Base-by-base conservation (phyloP, 2,329 filamentous ascomycete species). In the Clonostachys solani region DNA sequence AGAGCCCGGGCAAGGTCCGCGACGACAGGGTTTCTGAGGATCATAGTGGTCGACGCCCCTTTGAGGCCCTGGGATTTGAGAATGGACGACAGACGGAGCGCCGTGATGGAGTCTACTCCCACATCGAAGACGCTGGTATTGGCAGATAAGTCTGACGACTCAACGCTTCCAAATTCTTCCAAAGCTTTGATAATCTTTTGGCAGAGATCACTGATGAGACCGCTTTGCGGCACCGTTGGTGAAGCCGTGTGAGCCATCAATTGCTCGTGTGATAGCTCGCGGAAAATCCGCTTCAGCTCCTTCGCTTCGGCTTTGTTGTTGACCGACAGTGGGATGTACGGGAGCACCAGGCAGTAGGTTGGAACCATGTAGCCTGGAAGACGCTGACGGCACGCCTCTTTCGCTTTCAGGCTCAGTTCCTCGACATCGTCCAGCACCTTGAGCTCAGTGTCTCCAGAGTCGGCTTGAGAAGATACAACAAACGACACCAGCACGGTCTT, bases 361-460 rank as follows among this genome's bases (percentile, higher is more conserved):
- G 92, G 92, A 3, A 96, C 80, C 92, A 96, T 96, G 62, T 96
- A 96, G 0, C 77, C 79, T 0, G 92, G 88, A 4, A 96, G 75
- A 18, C 74, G 81, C 3, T 78, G 71, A 34, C 79, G 78, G 55
- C 91, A 96, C n/a, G 81, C 78, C 19, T 77, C 69, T 53, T 76
- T 76, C 6, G 83, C 78, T 5, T 62, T 61, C 1, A 59, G 62
- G 8, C 76, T 65, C 4, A 84, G 56, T 0, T 60, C 56, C 12
- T 67, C 61, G 5, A 60, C 52, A 23, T 68, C 65, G 4, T 52
- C 29, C 10, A 64, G 37, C 5, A 63, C 45, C 23, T 44, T 38
- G 6, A 69, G 53, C 0, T 45, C 44, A 2, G 43, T 10, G 6
- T 38, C 9, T 38, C 12, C 12, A n/a, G 15, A 18, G 17, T 4